These are phyloP conservation scores for Hypericum perforatum DNA, from an alignment of 345 rosid species.

Conservation along the genomic window DNA sequence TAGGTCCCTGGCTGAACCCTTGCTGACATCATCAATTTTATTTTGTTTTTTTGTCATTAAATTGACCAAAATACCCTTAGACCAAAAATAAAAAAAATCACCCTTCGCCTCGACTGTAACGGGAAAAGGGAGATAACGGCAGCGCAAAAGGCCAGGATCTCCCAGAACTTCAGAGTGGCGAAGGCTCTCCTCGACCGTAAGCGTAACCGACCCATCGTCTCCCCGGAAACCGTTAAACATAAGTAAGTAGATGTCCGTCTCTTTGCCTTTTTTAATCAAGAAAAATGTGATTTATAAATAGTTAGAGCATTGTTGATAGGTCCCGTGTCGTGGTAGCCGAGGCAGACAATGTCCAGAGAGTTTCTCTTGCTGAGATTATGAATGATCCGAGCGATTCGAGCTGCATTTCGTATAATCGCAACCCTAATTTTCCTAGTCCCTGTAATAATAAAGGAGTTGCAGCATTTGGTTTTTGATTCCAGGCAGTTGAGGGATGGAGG, in stretches of 20 bases:
- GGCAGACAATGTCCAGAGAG: slow-evolving; percentile 23
- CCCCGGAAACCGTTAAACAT: slow-evolving; percentile 14
- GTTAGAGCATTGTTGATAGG: neutral
- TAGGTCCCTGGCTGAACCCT: too few species aligned
- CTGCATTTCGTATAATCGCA: slow-evolving; percentile 8
- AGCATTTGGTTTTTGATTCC: too few species aligned
- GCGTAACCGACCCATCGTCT: slow-evolving; percentile 31
- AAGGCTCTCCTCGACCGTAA: slow-evolving; percentile 62
- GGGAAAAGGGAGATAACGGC: slow-evolving; percentile 11
- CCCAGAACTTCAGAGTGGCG: slow-evolving; percentile 50
- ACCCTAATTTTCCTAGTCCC: slow-evolving; percentile 8
- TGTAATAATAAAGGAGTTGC: slow-evolving; percentile 6
- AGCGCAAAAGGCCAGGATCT: slow-evolving; percentile 35
- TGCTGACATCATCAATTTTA: too few species aligned
- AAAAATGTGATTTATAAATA: neutral
- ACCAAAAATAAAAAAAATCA: too few species aligned
- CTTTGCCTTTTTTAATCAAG: neutral
- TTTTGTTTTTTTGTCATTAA: too few species aligned
- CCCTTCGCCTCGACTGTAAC: too few species aligned
- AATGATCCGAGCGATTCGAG: slow-evolving; percentile 12
- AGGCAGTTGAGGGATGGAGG: too few species aligned
- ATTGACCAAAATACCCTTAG: too few species aligned
- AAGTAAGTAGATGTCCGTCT: slow-evolving; percentile 20
- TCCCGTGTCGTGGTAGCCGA: slow-evolving; percentile 25
- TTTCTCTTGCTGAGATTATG: slow-evolving; percentile 46